Percentiles rank a stretch among this genome's conserved stretches.
Conservation (phyloP, 75 land plant species). For the Pinus tabuliformis region DNA sequence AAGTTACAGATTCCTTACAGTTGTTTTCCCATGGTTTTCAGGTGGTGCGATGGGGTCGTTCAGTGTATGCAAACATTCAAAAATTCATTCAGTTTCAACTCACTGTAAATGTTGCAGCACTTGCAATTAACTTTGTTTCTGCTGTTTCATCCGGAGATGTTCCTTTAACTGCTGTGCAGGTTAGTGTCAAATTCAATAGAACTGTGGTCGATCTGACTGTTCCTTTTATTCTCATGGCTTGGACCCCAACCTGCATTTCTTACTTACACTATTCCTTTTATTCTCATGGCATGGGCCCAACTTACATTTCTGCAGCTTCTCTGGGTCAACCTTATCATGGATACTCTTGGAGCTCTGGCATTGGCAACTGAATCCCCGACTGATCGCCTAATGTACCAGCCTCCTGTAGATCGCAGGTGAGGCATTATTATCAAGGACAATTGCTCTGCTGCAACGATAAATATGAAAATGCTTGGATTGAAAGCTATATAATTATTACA, state of each 20-base stretch:
- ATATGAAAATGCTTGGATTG: neutral
- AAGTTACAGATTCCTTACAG: conserved; percentile 89
- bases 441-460: neutral
- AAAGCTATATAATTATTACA: neutral
- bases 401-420: conserved; percentile 85
- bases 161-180: conserved; percentile 94
- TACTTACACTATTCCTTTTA: conserved; percentile 1
- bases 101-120: conserved; percentile 94
- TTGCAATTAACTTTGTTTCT: conserved; percentile 81
- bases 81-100: conserved; percentile 96
- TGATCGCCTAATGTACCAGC: conserved; percentile 74
- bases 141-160: conserved; percentile 82
- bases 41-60: conserved; percentile 98
- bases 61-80: conserved; percentile 95
- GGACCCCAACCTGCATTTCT: no score
- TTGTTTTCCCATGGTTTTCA: conserved; percentile 15
- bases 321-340: conserved; percentile 99
- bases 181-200: conserved; percentile 1
- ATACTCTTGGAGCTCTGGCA: conserved; percentile 98
- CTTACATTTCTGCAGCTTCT: conserved; percentile 56
- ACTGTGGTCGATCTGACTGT: conserved; percentile 18
- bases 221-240: conserved; percentile 13
- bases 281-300: conserved; percentile 28
- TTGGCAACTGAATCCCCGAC: conserved; percentile 98
- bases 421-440: conserved; percentile 45